Base-by-base conservation (phyloP, 2,329 filamentous ascomycete species). In the Periglandula ipomoeae region DNA sequence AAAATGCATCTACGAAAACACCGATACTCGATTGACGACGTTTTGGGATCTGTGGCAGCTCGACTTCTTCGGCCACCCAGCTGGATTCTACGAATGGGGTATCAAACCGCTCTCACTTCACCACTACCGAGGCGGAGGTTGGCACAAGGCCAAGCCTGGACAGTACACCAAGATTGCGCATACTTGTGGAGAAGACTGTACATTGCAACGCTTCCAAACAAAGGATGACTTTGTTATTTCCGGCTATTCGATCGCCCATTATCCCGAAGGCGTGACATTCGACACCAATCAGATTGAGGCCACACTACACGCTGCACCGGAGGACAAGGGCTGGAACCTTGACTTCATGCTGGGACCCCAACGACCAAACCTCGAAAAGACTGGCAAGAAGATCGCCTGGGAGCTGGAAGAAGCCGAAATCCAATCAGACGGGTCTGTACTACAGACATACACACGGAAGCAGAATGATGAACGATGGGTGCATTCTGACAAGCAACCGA, bases 1-100 rank as follows among this genome's bases (percentile, higher is more conserved):
- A 48, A 77, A 81, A 57, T 84, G 80, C 63, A 76, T 84, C 57
- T 82, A 82, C 63, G 74, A 80, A 55, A 74, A 83, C 60, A 79
- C 79, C 2, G 70, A 75, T 30, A 75, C 76, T 9, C 73, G 74
- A n/a, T 61, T 84, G 46, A 79, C 76, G 2, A 69, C 74, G 13
- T 63, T 82, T 49, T 71, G 73, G 56, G 75, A 78, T 32, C 68
- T 84, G 11, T 81, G 75, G 66, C 80, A 83, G 60, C 69, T 83
- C 22, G 80, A 84, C 57, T 66, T 84, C 42, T 71, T 73, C 50
- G 75, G 74, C 43, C 78, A 83, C 58, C 75, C 78, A 3, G 77
- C 77, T 0, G 80, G 80, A 4, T 82, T 83, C 63, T 84, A 82
- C 62, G 80, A 84, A 64, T 74, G 75, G 35, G 78, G 78, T 26